A percentile compares a stretch with the other conserved stretches of the same genome.
Evolutionary conservation across 768 basidiomycete genomes (phyloP).

Genomic region (Fomitopsis serialis): DNA sequence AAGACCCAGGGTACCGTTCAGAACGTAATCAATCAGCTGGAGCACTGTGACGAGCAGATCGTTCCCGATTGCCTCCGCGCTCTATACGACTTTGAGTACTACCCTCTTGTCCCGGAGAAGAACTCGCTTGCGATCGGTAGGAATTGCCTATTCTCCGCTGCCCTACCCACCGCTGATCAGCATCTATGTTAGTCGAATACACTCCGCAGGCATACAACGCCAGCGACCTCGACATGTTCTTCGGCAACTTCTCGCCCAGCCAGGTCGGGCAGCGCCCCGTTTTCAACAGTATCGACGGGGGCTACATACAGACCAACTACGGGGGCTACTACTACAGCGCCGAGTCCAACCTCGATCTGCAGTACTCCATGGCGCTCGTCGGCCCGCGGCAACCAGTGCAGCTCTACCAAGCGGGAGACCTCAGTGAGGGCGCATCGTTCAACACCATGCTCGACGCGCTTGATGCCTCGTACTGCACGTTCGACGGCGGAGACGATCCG

Average conservation of each 20-base stretch:
- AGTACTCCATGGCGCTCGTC: slow-evolving; percentile 44
- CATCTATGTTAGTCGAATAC: slow-evolving; percentile 28
- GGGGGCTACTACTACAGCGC: slow-evolving; percentile 44
- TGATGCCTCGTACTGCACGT: slow-evolving; percentile 37
- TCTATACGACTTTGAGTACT: no score
- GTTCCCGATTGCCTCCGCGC: slow-evolving; percentile 27
- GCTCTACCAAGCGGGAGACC: slow-evolving; percentile 21
- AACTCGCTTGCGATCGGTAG: slow-evolving; percentile 27
- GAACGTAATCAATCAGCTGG: no score
- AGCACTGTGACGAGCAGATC: slow-evolving; percentile 21
- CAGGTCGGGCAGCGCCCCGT: slow-evolving; percentile 35
- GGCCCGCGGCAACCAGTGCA: slow-evolving; percentile 14
- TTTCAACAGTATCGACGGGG: slow-evolving; percentile 29
- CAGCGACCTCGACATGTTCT: slow-evolving; percentile 39
- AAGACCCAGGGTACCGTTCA: no score
- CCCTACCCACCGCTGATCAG: background rate
- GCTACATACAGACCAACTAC: slow-evolving; percentile 17
- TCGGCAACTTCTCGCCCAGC: no score
- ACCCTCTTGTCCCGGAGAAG: no score
- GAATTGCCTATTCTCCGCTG: slow-evolving; percentile 5
- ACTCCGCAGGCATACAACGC: slow-evolving; percentile 36
- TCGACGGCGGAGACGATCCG: slow-evolving; percentile 38
- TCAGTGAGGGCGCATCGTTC: background rate
- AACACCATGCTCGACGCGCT: slow-evolving; percentile 33
- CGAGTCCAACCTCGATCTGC: slow-evolving; percentile 63